Conservation (phyloP, 768 basidiomycete species). For the Clitopilus passeckerianus region DNA sequence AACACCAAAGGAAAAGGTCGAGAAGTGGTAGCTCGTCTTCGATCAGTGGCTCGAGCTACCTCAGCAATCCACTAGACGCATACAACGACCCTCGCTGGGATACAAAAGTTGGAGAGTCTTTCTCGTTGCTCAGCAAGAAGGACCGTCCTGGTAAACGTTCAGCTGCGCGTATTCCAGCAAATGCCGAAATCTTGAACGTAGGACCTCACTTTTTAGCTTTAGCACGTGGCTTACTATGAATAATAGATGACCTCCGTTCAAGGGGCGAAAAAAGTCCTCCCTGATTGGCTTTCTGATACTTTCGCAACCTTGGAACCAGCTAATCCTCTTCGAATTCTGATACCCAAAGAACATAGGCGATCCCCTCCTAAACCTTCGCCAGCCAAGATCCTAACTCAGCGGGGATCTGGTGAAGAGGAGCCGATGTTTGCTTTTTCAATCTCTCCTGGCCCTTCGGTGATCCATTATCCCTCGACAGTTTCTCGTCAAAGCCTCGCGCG, state of each 20-base stretch:
- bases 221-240: neutral
- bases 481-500: neutral
- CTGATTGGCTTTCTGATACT: constrained; percentile 52
- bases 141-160: neutral
- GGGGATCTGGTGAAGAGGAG: constrained; percentile 2
- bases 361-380: neutral
- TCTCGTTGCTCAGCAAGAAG: constrained; percentile 40
- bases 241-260: constrained; percentile 11
- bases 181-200: neutral
- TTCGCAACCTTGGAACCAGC: constrained; percentile 39
- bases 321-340: constrained; percentile 43
- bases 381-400: neutral
- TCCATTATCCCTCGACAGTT: neutral
- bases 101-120: constrained; percentile 30
- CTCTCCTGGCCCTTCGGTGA: neutral
- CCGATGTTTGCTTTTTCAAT: constrained; percentile 14
- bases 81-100: constrained; percentile 24
- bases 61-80: constrained; percentile 36
- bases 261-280: constrained; percentile 29
- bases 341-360: constrained; percentile 15
- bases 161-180: neutral
- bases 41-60: constrained; percentile 31
- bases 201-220: neutral
- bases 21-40: constrained; percentile 38
- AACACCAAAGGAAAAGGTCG: constrained; percentile 16